Base-by-base conservation (phyloP, 345 rosid genomes). In the Hibiscus syriacus region DNA sequence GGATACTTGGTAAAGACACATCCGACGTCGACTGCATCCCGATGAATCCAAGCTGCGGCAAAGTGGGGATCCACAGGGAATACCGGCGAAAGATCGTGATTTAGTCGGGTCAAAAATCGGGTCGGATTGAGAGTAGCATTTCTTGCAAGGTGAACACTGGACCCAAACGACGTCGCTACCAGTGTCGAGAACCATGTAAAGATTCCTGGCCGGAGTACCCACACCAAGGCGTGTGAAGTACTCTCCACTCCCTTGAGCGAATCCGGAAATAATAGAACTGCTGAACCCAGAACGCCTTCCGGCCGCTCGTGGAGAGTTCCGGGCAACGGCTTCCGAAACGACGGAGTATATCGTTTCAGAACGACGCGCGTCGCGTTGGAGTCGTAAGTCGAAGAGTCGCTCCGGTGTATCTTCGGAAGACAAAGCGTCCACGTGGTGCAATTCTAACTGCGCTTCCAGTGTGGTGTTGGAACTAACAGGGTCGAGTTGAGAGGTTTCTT, bases 101-200 rank as follows among this genome's bases (percentile, higher is more conserved):
- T 82, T 89, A 26, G 79, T 67, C 32, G 97, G 99, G 74, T 94
- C 83, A 70, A 89, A 94, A 5, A 91, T 71, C 49, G 97, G 99
- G 79, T 91, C 98, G 26, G 88, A 55, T 50, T 94, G 98, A 12
- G 96, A 72, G 76, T 91, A 94, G 70, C 99, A 94, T 71, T 74
- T 85, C 67, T 74, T 79, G 77, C 99, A 94, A 29, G 99, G 99
- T 39, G 95, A 87, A 41, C 98, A 94, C 72, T 91, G 99, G 66
- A 91, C 78, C 99, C 99, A 94, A 22, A 91, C 90, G 77, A 94
- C 72, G 80, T 94, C 99, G 69, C 96, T 89, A 34, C 99, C 99
- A 0, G 99, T 94, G 70, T 94, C 99, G 1, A 94, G 81, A 6
- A 94, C 98, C 91, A 91, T 84, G 77, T 80, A 91, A 2, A 85